Evolutionary conservation across 305 asterid genomes (phyloP), one percentile per base, ranked within the genome.

Genomic region (Fraxinus sp.): DNA sequence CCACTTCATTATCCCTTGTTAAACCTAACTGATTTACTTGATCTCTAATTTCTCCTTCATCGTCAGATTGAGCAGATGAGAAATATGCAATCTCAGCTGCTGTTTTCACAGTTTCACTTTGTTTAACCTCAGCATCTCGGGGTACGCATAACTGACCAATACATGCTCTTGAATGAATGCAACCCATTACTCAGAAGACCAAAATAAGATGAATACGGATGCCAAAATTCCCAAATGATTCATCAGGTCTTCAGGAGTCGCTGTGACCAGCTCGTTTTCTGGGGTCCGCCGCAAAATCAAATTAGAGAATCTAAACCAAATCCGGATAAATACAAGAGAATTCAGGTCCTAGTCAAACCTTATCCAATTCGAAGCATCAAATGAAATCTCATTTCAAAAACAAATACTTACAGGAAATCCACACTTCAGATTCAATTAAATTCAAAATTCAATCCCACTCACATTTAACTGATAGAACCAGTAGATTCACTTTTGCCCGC

Each of bases 61-160:
- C 95, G 46, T 88, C 90, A 9, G 94, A 77, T 75, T 89, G 86
- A 80, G 84, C 85, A 79, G 97, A 94, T 8, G 96, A 89, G 87
- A 92, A 89, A 59, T 87, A 90, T 26, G 89, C 86, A 86, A 87
- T 79, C 84, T 89, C 98, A 81, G 90, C 84, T 75, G 92, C 85
- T 57, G 89, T 83, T 88, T 88, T 91, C 70, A 82, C 89, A 85
- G 82, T 89, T 83, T 82, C 92, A 81, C 79, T 84, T 81, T 87
- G 92, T 79, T 90, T 86, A 80, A 82, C 89, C 79, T 90, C 82
- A 66, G 68, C 84, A 84, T 91, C 91, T 85, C 92, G 88, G 13
- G 97, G 92, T 83, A 92, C 94, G 89, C 97, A 94, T 86, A 92
- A 85, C 71, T 91, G 95, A 13, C 99, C 97, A 81, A 96, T 93